Percentiles rank a stretch among this genome's conserved stretches.
phyloP scores from a whole-genome alignment of 2,329 filamentous ascomycete genomes.

The Macrophomina tecta region DNA sequence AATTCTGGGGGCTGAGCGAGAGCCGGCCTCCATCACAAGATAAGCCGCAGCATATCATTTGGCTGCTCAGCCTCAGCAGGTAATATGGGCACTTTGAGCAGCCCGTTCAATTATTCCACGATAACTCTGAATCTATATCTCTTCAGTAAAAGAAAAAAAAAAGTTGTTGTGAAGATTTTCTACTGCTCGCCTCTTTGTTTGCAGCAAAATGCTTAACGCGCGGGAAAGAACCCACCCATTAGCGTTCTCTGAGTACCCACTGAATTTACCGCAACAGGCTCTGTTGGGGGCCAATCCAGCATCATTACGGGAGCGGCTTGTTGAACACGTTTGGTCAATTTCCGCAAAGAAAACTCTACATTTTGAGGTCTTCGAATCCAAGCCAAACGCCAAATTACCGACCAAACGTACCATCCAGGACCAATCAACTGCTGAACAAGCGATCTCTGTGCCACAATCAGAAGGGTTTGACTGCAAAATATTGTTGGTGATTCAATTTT shows the following conservation, averaged over 20 bases:
- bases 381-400: background rate
- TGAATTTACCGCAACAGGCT: background rate
- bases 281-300: background rate
- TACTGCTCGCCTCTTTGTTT: background rate
- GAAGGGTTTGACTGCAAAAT: background rate
- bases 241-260: background rate
- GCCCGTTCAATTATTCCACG: background rate
- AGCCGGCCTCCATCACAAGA: background rate
- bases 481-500: background rate
- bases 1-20: conserved; percentile 9
- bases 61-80: background rate
- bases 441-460: background rate
- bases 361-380: background rate
- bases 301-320: background rate
- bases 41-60: background rate
- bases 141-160: background rate
- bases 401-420: background rate
- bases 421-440: background rate
- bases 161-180: background rate
- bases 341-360: background rate
- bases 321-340: background rate
- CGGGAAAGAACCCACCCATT: background rate
- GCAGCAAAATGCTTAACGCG: background rate
- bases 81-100: background rate
- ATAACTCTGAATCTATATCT: background rate